Conservation (phyloP, 805 yeast genomes). For the Candida maesae region DNA sequence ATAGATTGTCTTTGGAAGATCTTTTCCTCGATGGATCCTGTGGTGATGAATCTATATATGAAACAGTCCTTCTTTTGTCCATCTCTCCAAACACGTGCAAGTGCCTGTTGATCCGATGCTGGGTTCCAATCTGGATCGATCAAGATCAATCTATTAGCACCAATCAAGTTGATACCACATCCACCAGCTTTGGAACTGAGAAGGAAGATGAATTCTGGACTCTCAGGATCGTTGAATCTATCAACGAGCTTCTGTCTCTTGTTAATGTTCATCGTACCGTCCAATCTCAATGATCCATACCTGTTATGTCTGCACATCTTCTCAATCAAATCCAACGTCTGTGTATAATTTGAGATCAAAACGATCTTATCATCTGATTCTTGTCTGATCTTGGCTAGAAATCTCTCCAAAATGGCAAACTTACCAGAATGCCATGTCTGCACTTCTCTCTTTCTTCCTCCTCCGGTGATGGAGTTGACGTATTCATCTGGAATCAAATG, state of each 20-base stretch:
- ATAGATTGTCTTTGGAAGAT: conserved; percentile 94
- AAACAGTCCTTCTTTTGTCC: conserved; percentile 97
- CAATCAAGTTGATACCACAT: conserved; percentile 95
- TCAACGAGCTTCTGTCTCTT: conserved; percentile 93
- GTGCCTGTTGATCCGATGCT: conserved; percentile 95
- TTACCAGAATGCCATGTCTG: conserved; percentile 86
- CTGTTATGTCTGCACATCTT: conserved; percentile 69
- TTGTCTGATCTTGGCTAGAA: conserved; percentile 65
- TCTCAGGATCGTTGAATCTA: conserved; percentile 84
- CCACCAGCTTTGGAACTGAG: conserved; percentile 97
- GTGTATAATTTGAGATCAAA: conserved; percentile 90
- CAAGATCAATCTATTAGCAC: conserved; percentile 86
- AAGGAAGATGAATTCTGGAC: conserved; percentile 81
- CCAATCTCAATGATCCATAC: conserved; percentile 79
- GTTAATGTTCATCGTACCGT: conserved; percentile 89
- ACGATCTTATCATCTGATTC: conserved; percentile 96
- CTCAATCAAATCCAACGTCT: conserved; percentile 88
- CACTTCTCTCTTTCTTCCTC: conserved; percentile 65
- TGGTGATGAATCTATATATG: conserved; percentile 87
- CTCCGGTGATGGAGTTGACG: conserved; percentile 36
- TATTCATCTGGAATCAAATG: conserved; percentile 73
- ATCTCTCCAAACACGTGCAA: conserved; percentile 98
- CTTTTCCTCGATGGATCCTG: conserved; percentile 95
- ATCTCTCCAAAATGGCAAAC: conserved; percentile 78
- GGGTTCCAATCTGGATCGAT: conserved; percentile 98